phyloP scores from a whole-genome alignment of 169 alveolate species.

The Eimeria praecox region DNA sequence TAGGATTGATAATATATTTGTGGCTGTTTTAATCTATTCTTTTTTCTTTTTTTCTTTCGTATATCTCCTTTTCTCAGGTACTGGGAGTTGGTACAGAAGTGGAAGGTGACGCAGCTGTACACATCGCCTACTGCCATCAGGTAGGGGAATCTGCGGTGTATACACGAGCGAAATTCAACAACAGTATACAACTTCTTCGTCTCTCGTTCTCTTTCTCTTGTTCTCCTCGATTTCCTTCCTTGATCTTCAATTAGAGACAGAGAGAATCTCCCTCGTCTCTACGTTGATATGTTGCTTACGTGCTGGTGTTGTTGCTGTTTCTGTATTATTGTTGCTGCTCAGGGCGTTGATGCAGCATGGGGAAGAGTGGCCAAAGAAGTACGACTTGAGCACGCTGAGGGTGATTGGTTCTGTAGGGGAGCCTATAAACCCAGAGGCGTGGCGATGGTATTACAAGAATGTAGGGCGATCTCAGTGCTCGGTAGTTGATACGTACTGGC shows the following conservation, averaged over 20 bases:
- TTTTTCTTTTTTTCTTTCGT: not conserved
- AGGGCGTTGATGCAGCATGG: conserved; percentile 68
- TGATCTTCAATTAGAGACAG: no score
- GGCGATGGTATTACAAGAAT: conserved; percentile 95
- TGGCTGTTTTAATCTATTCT: no score
- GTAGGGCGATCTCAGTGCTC: conserved; percentile 86
- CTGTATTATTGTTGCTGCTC: not conserved
- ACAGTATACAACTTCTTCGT: no score
- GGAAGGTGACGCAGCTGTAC: conserved; percentile 95
- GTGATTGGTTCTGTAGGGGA: conserved; percentile 93
- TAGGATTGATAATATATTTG: no score
- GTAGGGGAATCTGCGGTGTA: no score
- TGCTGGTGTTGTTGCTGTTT: not conserved
- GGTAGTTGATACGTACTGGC: conserved; percentile 98
- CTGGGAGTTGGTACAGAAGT: conserved; percentile 93
- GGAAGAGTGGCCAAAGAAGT: conserved; percentile 80
- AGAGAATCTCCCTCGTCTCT: no score
- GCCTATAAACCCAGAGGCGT: conserved; percentile 96
- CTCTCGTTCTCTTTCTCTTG: no score
- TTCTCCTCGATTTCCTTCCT: no score
- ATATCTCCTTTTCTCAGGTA: not conserved
- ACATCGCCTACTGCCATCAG: conserved; percentile 99
- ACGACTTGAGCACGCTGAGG: conserved; percentile 80
- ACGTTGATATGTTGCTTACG: not conserved
- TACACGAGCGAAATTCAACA: no score